Evolutionary conservation across 768 basidiomycete species (phyloP), one percentile per base, ranked within the genome.

Genomic region (Boletus sp.): DNA sequence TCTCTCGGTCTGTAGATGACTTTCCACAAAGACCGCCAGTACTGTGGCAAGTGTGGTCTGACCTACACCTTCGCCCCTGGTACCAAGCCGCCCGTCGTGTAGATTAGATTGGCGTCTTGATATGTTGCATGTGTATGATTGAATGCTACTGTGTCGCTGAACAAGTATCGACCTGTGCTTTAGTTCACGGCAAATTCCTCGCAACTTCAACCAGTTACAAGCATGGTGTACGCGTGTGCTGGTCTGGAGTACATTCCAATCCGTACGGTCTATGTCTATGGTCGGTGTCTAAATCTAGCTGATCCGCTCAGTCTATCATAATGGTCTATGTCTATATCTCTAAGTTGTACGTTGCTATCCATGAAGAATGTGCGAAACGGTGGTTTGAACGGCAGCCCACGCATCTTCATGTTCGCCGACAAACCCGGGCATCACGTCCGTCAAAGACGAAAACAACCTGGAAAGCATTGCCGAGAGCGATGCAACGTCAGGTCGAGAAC

Each of bases 21-120:
- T 59, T 94, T 94, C 87, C 96, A 99, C 84, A 83, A 90, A 66
- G 93, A 98, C 77, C 88, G 96, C 65, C 96, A 98, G 78, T 95
- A 96, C 78, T 98, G 95, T 76, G 95, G 96, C 78, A 92, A 92
- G 79, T 94, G 92, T 61, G 90, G 90, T 47, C 74, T 93, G 76
- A 92, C 90, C 50, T 92, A 92, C 80, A 85, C 87, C 55, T 92
- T 92, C 80, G 80, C 82, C 59, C 86, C 90, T 48, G 90, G 89
- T 60, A 83, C 82, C 73, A 90, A 90, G 75, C 89, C 89, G 48
- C 87, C 89, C 54, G 81, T 79, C 56, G 83, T 83, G 58, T 90
- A 81, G 79, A 65, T 35, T 61, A 56, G 32, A 32, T 18, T 33
- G 2, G 14, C 54, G 39, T 29, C 46, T 33, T 45, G 29, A 50